phyloP scores from a whole-genome alignment of 2,329 filamentous ascomycete species.

The Exophiala spinifera region DNA sequence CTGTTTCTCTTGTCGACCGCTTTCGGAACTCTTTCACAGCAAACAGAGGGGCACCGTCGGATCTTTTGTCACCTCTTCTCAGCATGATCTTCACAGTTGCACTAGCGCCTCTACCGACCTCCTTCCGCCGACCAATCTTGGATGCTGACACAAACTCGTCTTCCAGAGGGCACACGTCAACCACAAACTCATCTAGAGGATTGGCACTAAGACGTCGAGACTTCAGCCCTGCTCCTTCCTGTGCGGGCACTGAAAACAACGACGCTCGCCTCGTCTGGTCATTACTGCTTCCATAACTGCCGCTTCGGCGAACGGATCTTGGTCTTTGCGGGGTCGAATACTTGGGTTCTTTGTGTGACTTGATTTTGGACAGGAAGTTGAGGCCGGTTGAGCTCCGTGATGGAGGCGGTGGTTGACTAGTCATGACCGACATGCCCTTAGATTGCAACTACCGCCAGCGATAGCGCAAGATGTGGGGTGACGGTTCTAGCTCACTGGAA shows the following conservation, averaged over 20 bases:
- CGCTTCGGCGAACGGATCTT: slow-evolving; percentile 7
- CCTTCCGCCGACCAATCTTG: slow-evolving; percentile 69
- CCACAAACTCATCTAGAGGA: slow-evolving; percentile 69
- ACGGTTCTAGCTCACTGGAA: slow-evolving; percentile 4
- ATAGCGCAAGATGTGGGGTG: background rate
- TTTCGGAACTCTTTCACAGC: slow-evolving; percentile 86
- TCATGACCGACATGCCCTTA: slow-evolving; percentile 15
- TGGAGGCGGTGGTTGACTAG: slow-evolving; percentile 11
- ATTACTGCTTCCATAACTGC: slow-evolving; percentile 16
- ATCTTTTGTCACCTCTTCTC: slow-evolving; percentile 59
- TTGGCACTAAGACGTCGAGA: slow-evolving; percentile 72
- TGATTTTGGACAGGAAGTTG: slow-evolving; percentile 23
- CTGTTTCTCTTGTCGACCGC: slow-evolving; percentile 65
- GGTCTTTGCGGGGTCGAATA: slow-evolving; percentile 6
- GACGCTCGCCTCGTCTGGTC: slow-evolving; percentile 9
- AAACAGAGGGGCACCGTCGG: slow-evolving; percentile 56
- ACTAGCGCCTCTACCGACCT: slow-evolving; percentile 77
- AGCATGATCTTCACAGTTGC: slow-evolving; percentile 79
- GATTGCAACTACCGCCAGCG: background rate
- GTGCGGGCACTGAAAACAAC: slow-evolving; percentile 55
- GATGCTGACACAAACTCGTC: slow-evolving; percentile 68
- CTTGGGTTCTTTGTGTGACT: slow-evolving; percentile 20
- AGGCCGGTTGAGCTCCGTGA: slow-evolving; percentile 18
- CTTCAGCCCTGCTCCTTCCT: slow-evolving; percentile 71
- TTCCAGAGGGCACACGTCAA: slow-evolving; percentile 66